These are phyloP conservation scores for Globisporangium okanoganense DNA, from an alignment of 352 stramenopile genomes.

Conservation along the genomic window DNA sequence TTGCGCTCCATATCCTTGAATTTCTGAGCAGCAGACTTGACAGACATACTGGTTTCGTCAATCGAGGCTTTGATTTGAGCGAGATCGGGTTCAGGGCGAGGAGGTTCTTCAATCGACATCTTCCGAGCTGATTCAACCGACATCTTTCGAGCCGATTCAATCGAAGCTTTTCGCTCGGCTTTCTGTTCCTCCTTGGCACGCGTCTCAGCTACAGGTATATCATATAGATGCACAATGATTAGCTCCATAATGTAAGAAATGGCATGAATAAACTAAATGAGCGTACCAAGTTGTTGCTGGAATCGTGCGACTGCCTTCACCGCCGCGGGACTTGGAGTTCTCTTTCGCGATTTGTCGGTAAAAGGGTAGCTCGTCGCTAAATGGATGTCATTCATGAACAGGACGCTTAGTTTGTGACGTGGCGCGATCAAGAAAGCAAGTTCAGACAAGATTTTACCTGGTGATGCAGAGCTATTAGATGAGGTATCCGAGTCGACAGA, in stretches of 20 bases:
- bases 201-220: constrained; percentile 22
- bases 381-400: neutral
- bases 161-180: constrained; percentile 27
- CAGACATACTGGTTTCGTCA: constrained; percentile 41
- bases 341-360: constrained; percentile 43
- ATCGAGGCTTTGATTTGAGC: constrained; percentile 57
- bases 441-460: constrained; percentile 6
- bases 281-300: constrained; percentile 53
- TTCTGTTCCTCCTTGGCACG: constrained; percentile 27
- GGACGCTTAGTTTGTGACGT: neutral
- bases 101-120: constrained; percentile 22
- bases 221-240: neutral
- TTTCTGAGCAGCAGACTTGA: constrained; percentile 51
- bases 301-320: constrained; percentile 50
- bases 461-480: constrained; percentile 3
- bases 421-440: neutral
- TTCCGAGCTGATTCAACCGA: constrained; percentile 35
- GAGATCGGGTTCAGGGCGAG: constrained; percentile 30
- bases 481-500: constrained; percentile 16
- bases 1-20: constrained; percentile 66
- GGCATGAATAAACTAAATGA: neutral
- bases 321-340: constrained; percentile 35
- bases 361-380: constrained; percentile 60
- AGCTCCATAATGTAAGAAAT: neutral
- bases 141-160: constrained; percentile 31